Percentiles rank a stretch among this genome's conserved stretches.
Evolutionary conservation across 441 rosid genomes (phyloP).

Genomic region (Populus hybrid): DNA sequence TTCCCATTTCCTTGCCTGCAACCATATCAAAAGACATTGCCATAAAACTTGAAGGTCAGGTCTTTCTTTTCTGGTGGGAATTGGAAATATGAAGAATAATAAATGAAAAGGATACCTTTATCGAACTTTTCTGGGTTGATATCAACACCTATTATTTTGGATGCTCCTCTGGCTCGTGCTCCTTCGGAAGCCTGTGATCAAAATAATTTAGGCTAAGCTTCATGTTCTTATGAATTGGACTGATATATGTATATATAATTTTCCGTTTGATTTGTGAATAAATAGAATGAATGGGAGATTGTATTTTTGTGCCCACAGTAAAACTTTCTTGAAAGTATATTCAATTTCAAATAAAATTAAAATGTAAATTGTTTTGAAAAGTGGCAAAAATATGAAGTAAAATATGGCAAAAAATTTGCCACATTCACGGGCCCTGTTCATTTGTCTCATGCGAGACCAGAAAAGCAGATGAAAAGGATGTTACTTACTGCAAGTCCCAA

Average conservation of each 20-base stretch:
- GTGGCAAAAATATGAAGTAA: not conserved
- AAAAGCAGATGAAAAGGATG: not conserved
- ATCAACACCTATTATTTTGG: conserved; percentile 79
- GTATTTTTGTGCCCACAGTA: not conserved
- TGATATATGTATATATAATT: not conserved
- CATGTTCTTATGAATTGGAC: not conserved
- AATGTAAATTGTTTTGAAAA: not conserved
- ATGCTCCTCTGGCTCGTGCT: conserved; percentile 43
- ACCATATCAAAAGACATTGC: not conserved
- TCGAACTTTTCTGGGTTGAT: conserved; percentile 50
- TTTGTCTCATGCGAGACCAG: not conserved
- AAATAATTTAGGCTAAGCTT: not conserved
- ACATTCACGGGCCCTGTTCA: not conserved
- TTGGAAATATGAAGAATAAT: not conserved
- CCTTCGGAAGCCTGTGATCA: conserved; percentile 41
- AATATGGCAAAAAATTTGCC: not conserved
- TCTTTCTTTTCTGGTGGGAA: not conserved
- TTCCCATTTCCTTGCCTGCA: conserved; percentile 43
- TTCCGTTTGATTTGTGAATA: not conserved
- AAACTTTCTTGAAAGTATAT: not conserved
- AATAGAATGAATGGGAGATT: no score
- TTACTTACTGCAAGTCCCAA: conserved; percentile 47
- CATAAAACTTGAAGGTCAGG: conserved; percentile 20
- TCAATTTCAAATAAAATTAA: no score
- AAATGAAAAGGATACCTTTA: conserved; percentile 32